These are phyloP conservation scores for Nemania abortiva DNA, from an alignment of 2,329 filamentous ascomycete species.

Conservation along the genomic window DNA sequence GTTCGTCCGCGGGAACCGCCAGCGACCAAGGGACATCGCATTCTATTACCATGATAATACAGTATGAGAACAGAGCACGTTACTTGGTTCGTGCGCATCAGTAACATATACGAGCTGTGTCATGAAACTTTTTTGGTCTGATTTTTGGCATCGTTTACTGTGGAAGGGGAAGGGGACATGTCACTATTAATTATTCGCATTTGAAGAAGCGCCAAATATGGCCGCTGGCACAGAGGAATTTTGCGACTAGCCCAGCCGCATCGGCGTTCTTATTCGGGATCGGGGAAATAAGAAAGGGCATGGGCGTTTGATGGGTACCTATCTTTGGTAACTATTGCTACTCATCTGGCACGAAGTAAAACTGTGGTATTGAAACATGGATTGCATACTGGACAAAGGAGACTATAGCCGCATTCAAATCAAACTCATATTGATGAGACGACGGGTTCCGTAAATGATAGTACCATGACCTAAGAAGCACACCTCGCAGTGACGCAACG, in stretches of 20 bases:
- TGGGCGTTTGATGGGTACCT: slow-evolving; percentile 9
- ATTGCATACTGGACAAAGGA: not conserved
- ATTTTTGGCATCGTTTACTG: slow-evolving; percentile 39
- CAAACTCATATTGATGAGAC: not conserved
- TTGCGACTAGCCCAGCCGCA: not conserved
- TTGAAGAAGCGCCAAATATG: not conserved
- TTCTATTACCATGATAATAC: slow-evolving; percentile 95
- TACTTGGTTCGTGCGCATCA: slow-evolving; percentile 6
- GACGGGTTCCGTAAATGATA: slow-evolving; percentile 13
- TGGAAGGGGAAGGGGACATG: not conserved
- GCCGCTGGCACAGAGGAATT: slow-evolving; percentile 1
- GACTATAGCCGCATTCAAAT: slow-evolving; percentile 1
- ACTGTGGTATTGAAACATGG: slow-evolving; percentile 5
- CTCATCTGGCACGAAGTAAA: not conserved
- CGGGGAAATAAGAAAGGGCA: not conserved
- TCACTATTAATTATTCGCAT: slow-evolving; percentile 18
- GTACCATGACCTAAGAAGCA: slow-evolving; percentile 14
- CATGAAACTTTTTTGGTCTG: slow-evolving; percentile 11
- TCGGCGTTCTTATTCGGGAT: slow-evolving; percentile 3
- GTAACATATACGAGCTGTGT: slow-evolving; percentile 17
- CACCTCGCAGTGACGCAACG: not conserved
- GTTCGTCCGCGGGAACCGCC: slow-evolving; percentile 84
- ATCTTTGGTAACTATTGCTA: slow-evolving; percentile 6
- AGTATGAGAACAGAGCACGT: slow-evolving; percentile 61
- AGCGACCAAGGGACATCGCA: slow-evolving; percentile 86